Percentiles rank a stretch among this genome's conserved stretches.
Evolutionary conservation across 2,329 filamentous ascomycete species (phyloP).

Genomic region (Colletotrichum paranaense): DNA sequence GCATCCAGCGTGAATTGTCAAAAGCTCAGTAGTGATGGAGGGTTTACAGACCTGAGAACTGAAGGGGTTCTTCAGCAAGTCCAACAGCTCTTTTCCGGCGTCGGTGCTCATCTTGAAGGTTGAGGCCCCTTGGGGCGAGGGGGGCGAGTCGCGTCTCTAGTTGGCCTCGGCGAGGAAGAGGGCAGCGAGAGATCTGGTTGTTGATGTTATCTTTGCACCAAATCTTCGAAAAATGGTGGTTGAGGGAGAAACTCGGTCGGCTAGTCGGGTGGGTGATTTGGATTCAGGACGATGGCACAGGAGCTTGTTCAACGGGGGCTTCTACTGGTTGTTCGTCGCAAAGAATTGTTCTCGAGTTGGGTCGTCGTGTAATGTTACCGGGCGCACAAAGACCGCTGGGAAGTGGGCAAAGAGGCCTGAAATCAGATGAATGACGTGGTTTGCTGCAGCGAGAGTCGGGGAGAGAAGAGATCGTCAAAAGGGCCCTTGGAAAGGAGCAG

Average conservation of each 20-base stretch:
- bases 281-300: background rate
- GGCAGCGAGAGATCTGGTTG: background rate
- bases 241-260: background rate
- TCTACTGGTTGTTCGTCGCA: constrained; percentile 1
- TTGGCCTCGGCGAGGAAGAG: background rate
- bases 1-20: background rate
- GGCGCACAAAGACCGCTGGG: constrained; percentile 9
- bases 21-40: too few relatives aligned
- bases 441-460: constrained; percentile 17
- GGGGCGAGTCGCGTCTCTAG: constrained; percentile 17
- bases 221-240: background rate
- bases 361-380: background rate
- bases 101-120: constrained; percentile 38
- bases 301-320: background rate
- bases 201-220: constrained; percentile 23
- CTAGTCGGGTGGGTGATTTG: background rate
- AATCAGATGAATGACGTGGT: constrained; percentile 5
- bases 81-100: constrained; percentile 56
- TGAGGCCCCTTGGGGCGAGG: constrained; percentile 29
- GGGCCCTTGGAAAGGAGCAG: background rate
- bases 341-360: constrained; percentile 2
- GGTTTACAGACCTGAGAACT: constrained; percentile 52
- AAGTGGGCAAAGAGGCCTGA: background rate
- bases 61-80: constrained; percentile 64
- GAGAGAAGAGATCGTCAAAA: constrained; percentile 9